Conservation (phyloP, 2,329 filamentous ascomycete genomes). For the Coleophoma crateriformis region DNA sequence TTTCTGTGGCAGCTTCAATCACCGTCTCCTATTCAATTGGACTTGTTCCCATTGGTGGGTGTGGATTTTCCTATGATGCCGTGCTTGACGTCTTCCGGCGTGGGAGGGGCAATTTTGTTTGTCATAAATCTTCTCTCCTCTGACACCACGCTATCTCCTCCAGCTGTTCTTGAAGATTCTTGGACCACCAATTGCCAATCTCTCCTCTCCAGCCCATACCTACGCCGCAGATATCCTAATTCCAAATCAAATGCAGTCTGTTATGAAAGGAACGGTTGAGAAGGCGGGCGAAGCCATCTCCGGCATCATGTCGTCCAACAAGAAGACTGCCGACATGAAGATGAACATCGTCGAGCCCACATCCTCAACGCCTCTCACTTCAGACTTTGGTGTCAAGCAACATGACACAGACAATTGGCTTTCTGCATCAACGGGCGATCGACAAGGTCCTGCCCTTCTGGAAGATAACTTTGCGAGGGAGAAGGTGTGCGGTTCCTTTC, state of each 20-base stretch:
- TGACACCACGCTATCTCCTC: too few relatives aligned
- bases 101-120: too few relatives aligned
- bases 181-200: too few relatives aligned
- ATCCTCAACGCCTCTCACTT: constrained; percentile 51
- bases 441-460: constrained; percentile 61
- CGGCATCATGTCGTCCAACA: constrained; percentile 16
- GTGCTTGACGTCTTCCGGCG: too few relatives aligned
- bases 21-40: too few relatives aligned
- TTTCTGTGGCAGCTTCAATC: too few relatives aligned
- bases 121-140: too few relatives aligned
- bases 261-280: constrained; percentile 8
- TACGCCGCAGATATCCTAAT: not conserved
- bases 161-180: too few relatives aligned
- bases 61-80: too few relatives aligned
- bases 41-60: too few relatives aligned
- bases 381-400: constrained; percentile 72
- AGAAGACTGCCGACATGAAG: constrained; percentile 21
- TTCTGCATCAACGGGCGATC: constrained; percentile 53
- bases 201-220: too few relatives aligned
- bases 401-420: constrained; percentile 75
- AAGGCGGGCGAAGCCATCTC: constrained; percentile 16
- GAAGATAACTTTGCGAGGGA: constrained; percentile 71
- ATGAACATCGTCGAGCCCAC: constrained; percentile 50
- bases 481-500: constrained; percentile 45
- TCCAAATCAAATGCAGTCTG: constrained; percentile 1